phyloP scores from a whole-genome alignment of 192 early-diverging fungal species.

The Pilaira anomala region DNA sequence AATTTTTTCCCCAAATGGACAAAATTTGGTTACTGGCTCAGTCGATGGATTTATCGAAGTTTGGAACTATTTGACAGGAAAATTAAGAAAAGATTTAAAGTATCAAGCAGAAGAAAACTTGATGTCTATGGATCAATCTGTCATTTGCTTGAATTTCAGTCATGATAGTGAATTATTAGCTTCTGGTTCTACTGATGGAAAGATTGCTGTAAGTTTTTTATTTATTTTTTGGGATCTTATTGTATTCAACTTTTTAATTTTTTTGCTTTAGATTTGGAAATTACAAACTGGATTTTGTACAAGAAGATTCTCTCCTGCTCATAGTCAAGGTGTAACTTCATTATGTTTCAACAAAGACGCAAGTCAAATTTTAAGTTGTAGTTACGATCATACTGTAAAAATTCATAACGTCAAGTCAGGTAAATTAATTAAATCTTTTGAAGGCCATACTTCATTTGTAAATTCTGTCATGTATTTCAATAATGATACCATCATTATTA shows the following conservation, averaged over 20 bases:
- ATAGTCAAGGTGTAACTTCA: conserved; percentile 80
- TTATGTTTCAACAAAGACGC: conserved; percentile 77
- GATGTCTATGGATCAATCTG: conserved; percentile 91
- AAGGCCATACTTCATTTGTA: conserved; percentile 88
- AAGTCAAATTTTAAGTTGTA: conserved; percentile 74
- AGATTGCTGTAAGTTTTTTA: conserved; percentile 61
- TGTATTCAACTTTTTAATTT: not conserved
- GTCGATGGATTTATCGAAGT: conserved; percentile 95
- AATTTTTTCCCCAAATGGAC: conserved; percentile 81
- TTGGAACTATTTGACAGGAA: conserved; percentile 91
- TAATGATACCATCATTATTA: conserved; percentile 68
- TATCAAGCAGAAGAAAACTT: conserved; percentile 89
- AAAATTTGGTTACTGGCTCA: conserved; percentile 83
- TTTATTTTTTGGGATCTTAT: not conserved
- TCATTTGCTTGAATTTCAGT: conserved; percentile 74
- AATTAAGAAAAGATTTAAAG: conserved; percentile 79
- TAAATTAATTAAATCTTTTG: conserved; percentile 84
- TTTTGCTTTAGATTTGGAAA: conserved; percentile 79
- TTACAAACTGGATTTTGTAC: conserved; percentile 70
- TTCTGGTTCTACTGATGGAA: conserved; percentile 82
- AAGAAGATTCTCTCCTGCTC: conserved; percentile 77
- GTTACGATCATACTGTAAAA: conserved; percentile 76
- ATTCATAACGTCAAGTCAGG: conserved; percentile 90
- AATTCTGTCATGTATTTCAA: conserved; percentile 73
- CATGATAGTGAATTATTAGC: conserved; percentile 76